These are phyloP conservation scores for Angomonas deanei DNA, from an alignment of 208 protist genomes.

Conservation along the genomic window DNA sequence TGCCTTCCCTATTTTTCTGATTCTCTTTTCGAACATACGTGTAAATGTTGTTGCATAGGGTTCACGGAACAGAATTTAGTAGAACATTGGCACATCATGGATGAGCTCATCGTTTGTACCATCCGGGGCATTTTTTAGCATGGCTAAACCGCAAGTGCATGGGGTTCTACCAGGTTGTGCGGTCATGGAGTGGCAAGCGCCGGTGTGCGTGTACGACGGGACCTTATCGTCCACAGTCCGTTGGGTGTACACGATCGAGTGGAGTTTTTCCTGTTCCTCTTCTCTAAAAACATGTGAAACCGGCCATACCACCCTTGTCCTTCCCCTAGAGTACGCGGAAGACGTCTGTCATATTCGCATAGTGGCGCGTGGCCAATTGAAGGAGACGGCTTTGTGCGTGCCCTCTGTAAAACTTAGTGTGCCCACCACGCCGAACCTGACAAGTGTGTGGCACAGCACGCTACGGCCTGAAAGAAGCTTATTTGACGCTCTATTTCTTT, in stretches of 20 bases:
- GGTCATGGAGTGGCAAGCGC: background rate
- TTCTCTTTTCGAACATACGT: background rate
- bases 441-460: background rate
- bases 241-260: constrained; percentile 62
- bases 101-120: background rate
- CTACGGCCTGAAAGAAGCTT: background rate
- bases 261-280: constrained; percentile 25
- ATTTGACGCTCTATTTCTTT: background rate
- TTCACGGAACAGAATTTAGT: too few species aligned
- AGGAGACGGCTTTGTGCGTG: constrained; percentile 15
- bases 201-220: background rate
- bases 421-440: constrained; percentile 7
- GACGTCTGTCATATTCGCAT: constrained; percentile 55
- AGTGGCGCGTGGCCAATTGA: constrained; percentile 20
- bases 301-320: constrained; percentile 17
- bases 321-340: constrained; percentile 30
- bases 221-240: constrained; percentile 12
- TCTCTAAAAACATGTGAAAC: constrained; percentile 19
- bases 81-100: too few species aligned
- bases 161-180: background rate
- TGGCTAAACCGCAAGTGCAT: background rate
- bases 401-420: constrained; percentile 23
- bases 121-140: background rate
- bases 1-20: background rate
- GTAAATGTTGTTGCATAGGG: too few species aligned